Percentiles rank a stretch among this genome's conserved stretches.
Conservation (phyloP, 2,329 filamentous ascomycete species). For the Fonsecaea nubica region DNA sequence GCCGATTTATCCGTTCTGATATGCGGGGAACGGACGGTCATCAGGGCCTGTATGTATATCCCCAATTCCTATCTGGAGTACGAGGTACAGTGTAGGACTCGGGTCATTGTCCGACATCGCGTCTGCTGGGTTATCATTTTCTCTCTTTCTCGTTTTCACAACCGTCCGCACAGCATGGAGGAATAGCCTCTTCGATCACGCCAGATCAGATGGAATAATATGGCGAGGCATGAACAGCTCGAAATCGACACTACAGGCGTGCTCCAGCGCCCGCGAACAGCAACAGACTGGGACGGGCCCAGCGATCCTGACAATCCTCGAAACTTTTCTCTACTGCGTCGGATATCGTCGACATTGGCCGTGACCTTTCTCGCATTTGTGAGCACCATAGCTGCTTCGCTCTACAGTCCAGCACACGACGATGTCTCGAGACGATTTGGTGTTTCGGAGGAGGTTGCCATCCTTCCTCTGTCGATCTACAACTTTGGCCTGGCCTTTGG, state of each 20-base stretch:
- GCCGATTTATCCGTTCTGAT: constrained; percentile 19
- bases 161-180: not conserved
- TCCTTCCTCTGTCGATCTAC: constrained; percentile 47
- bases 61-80: no score
- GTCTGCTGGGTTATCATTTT: not conserved
- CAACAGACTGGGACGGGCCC: constrained; percentile 35
- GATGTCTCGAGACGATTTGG: constrained; percentile 60
- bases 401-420: constrained; percentile 50
- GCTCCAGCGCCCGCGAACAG: constrained; percentile 9
- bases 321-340: constrained; percentile 35
- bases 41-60: not conserved
- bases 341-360: constrained; percentile 32
- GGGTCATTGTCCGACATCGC: constrained; percentile 12
- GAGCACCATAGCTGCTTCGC: constrained; percentile 39
- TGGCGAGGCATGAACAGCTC: constrained; percentile 11
- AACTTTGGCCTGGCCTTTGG: constrained; percentile 48
- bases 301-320: constrained; percentile 38
- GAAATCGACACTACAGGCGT: constrained; percentile 2
- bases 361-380: constrained; percentile 36
- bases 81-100: not conserved
- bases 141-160: not conserved
- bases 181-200: not conserved
- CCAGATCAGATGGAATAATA: constrained; percentile 9
- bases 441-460: constrained; percentile 40
- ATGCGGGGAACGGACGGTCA: constrained; percentile 5